A percentile compares a stretch with the other conserved stretches of the same genome.
These are phyloP conservation scores for Macadamia tetraphylla DNA, from an alignment of 164 flowering plant genomes.

Conservation along the genomic window DNA sequence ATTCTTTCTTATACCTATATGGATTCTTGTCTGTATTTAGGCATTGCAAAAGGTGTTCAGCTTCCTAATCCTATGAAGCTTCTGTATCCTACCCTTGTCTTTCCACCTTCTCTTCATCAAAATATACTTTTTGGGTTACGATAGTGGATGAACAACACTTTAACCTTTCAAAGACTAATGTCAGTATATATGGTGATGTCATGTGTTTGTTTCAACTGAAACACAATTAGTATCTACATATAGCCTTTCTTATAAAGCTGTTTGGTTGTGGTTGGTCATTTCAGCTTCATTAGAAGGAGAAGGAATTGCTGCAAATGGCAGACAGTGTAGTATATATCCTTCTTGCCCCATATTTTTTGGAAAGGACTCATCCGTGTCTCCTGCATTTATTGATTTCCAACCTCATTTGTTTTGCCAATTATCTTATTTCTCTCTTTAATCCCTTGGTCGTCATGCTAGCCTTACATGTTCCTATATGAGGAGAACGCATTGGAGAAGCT, in stretches of 20 bases:
- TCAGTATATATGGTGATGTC: not conserved
- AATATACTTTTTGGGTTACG: not conserved
- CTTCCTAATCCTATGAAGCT: not conserved
- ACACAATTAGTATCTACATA: not conserved
- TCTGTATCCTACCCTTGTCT: not conserved
- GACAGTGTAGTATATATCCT: constrained; percentile 1
- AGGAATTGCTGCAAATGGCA: constrained; percentile 9
- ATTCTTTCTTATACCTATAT: constrained; percentile 6
- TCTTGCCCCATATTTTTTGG: not conserved
- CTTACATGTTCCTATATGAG: constrained; percentile 14
- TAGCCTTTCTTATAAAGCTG: constrained; percentile 4
- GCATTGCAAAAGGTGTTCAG: not conserved
- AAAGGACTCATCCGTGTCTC: not conserved
- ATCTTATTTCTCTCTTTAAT: not conserved
- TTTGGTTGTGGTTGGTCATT: constrained; percentile 20
- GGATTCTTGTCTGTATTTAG: constrained; percentile 4
- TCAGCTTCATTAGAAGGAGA: constrained; percentile 16
- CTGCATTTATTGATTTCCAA: not conserved
- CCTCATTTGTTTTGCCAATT: not conserved
- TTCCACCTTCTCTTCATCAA: not conserved
- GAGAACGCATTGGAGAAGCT: not conserved
- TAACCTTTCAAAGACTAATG: not conserved
- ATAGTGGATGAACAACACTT: no score
- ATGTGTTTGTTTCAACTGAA: not conserved
- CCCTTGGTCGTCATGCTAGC: constrained; percentile 15